Percentiles rank a stretch among this genome's conserved stretches.
Evolutionary conservation across 306 rosid genomes (phyloP).

Genomic region (Prunus davidiana): DNA sequence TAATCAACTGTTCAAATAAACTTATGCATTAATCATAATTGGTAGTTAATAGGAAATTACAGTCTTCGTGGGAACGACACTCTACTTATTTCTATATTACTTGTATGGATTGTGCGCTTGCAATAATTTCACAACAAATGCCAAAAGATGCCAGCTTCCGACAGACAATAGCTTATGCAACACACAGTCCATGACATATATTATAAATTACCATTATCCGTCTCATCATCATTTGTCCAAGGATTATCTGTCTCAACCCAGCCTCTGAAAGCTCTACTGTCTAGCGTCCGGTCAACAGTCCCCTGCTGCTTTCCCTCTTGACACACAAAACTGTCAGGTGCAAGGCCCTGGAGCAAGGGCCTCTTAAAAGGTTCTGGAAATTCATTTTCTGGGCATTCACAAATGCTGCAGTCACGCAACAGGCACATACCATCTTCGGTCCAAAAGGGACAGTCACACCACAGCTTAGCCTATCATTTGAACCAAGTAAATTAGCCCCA

Average conservation of each 20-base stretch:
- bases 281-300: constrained; percentile 60
- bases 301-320: constrained; percentile 64
- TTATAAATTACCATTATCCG: constrained; percentile 50
- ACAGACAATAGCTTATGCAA: background rate
- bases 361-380: constrained; percentile 55
- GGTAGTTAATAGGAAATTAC: too few species aligned
- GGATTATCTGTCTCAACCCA: constrained; percentile 14
- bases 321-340: constrained; percentile 46
- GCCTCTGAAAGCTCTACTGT: constrained; percentile 60
- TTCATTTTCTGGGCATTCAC: constrained; percentile 12
- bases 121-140: too few species aligned
- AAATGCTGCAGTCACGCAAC: too few species aligned
- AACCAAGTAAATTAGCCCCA: too few species aligned
- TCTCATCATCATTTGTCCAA: constrained; percentile 67
- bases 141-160: background rate
- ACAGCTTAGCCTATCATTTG: constrained; percentile 38
- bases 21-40: too few species aligned
- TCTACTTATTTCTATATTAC: too few species aligned
- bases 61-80: too few species aligned
- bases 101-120: too few species aligned
- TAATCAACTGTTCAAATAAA: too few species aligned
- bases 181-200: background rate
- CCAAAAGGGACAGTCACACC: constrained; percentile 74
- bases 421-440: constrained; percentile 3
- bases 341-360: constrained; percentile 36